Conservation (phyloP, 169 alveolate genomes). For the Babesia divergens region DNA sequence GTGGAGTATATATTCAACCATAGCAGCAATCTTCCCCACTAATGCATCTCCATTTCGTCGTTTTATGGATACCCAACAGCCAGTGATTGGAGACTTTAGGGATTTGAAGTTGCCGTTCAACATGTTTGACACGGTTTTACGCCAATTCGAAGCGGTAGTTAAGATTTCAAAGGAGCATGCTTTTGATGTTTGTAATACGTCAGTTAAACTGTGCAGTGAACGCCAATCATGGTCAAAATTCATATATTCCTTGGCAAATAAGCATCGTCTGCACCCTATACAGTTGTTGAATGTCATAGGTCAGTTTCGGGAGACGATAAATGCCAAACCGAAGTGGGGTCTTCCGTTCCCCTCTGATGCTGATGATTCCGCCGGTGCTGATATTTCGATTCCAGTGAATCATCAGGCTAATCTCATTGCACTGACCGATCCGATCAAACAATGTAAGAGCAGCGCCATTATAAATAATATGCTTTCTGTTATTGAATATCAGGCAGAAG, state of each 20-base stretch:
- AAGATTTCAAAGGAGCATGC: neutral
- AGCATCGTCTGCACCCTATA: neutral
- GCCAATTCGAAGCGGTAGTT: neutral
- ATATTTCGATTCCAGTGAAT: no score
- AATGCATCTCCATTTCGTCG: neutral
- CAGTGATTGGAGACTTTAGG: constrained; percentile 10
- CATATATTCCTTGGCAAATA: neutral
- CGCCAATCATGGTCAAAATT: neutral
- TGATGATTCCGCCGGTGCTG: neutral
- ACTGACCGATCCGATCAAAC: neutral
- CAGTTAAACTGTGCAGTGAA: neutral
- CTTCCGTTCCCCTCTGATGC: neutral
- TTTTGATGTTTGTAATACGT: neutral
- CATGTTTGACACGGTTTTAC: neutral
- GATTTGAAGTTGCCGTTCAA: constrained; percentile 15
- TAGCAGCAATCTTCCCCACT: constrained; percentile 16
- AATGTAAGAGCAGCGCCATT: neutral
- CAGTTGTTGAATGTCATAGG: neutral
- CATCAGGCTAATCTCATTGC: neutral
- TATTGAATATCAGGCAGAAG: constrained; percentile 1
- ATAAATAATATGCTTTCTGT: neutral
- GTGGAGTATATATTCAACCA: constrained; percentile 12
- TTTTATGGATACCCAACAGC: neutral
- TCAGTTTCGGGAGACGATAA: neutral
- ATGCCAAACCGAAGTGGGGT: neutral